Percentiles rank a stretch among this genome's conserved stretches.
Evolutionary conservation across 2,329 filamentous ascomycete genomes (phyloP).

Genomic region (Raffaelea deltoideospora): DNA sequence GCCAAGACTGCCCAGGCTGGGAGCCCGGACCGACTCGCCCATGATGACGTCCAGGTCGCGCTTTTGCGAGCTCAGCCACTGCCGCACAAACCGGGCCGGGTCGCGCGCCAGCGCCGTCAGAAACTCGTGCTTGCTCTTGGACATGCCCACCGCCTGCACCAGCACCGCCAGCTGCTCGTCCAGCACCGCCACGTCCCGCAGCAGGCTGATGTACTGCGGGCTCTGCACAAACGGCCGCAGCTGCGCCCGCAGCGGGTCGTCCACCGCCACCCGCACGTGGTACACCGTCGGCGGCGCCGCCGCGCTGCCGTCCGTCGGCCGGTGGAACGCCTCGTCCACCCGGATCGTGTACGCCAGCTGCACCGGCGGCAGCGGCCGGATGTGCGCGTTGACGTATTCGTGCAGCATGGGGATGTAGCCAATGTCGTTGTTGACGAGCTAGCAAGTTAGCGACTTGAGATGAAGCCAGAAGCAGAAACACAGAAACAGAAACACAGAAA

Average conservation of each 20-base stretch:
- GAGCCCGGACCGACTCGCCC: constrained; percentile 59
- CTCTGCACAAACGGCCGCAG: constrained; percentile 53
- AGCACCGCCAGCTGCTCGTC: constrained; percentile 79
- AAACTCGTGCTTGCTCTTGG: constrained; percentile 84
- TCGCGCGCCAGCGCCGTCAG: constrained; percentile 65
- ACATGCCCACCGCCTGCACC: constrained; percentile 67
- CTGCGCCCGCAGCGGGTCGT: constrained; percentile 62
- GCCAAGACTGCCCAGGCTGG: constrained; percentile 9
- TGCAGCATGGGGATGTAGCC: constrained; percentile 78
- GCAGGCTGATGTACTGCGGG: constrained; percentile 51
- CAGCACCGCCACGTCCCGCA: constrained; percentile 60
- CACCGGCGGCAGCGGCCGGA: constrained; percentile 66
- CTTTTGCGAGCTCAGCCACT: constrained; percentile 86
- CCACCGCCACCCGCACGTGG: constrained; percentile 71
- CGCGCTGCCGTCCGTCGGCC: constrained; percentile 11
- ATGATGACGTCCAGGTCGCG: constrained; percentile 78
- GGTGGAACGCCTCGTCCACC: constrained; percentile 72
- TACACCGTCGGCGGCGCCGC: constrained; percentile 69
- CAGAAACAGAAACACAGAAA: neutral
- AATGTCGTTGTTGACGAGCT: constrained; percentile 61
- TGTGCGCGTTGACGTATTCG: constrained; percentile 64
- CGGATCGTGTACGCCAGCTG: constrained; percentile 85
- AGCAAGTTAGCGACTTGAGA: constrained; percentile 5
- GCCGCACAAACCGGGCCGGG: constrained; percentile 67
- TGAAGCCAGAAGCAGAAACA: neutral